Evolutionary conservation across 371 early-diverging fungal species (phyloP), one percentile per base, ranked within the genome.

Genomic region (Nosema muscidifuracis): DNA sequence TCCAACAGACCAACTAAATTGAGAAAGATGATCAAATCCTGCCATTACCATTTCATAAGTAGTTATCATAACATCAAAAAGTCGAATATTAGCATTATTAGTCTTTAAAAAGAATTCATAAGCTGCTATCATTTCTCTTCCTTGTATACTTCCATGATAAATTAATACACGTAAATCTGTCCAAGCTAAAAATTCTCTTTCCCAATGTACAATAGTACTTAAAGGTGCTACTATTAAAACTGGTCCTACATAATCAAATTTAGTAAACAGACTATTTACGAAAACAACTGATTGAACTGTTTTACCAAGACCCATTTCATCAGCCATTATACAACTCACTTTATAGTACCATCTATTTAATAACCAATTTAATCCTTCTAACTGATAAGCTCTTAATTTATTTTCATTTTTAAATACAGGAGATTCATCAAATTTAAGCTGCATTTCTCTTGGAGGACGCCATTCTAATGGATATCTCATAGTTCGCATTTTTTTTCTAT

Each of bases 271-370:
- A 91, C 93, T 42, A 93, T 86, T 64, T 3, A 81, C 65, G 81
- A 96, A 94, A 13, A 93, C 89, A 55, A 97, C 95, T 1, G 91
- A 89, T 80, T 98, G 99, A 18, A 95, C 84, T 0, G 98, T 98
- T 82, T 98, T 97, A 42, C 98, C 98, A 51, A 97, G 87, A 65
- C 97, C 98, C 97, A 95, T 96, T 85, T 95, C 95, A 82, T 95
- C 97, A 0, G 99, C 97, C 75, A 98, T 81, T 71, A 98, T 97
- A 40, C 99, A 95, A 78, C 94, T 94, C 80, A 89, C 87, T 82
- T 93, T 89, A 61, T 86, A 86, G 73, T 91, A 90, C 97, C 97
- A 97, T 30, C 93, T 84, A 76, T 91, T 89, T n/a, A 94, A 90
- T 88, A 95, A 90, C 99, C 99, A 98, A 81, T 95, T 94, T 20